These are phyloP conservation scores for Aspergillus sparsus DNA, from an alignment of 495 filamentous ascomycete species.

Conservation along the genomic window DNA sequence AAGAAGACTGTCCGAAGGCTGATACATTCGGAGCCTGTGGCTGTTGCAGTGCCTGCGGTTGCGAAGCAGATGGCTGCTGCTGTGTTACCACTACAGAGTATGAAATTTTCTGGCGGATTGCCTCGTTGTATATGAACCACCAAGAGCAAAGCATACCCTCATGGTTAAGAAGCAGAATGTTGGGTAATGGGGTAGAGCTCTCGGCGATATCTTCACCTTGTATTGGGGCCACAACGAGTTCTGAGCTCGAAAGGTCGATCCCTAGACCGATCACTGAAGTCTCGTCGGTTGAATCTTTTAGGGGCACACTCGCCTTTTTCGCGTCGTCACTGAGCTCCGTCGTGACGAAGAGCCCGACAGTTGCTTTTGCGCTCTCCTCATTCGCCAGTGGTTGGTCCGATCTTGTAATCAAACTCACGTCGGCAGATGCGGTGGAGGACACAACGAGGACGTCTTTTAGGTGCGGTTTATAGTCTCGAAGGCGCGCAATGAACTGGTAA, in stretches of 20 bases:
- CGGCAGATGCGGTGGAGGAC: conserved; percentile 72
- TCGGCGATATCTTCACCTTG: conserved; percentile 72
- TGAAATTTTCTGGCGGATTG: conserved; percentile 68
- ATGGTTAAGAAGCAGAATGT: conserved; percentile 81
- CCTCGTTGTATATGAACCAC: conserved; percentile 90
- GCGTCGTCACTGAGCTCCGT: conserved; percentile 76
- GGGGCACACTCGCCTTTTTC: conserved; percentile 71
- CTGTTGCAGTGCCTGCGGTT: conserved; percentile 28
- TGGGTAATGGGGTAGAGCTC: conserved; percentile 80
- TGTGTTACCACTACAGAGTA: conserved; percentile 65
- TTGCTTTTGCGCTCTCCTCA: conserved; percentile 58
- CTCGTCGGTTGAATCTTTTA: conserved; percentile 69
- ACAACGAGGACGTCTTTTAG: conserved; percentile 79
- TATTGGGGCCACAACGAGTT: conserved; percentile 77
- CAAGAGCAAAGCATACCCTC: conserved; percentile 82
- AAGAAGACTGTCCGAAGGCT: conserved; percentile 44
- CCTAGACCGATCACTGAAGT: conserved; percentile 80
- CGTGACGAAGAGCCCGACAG: conserved; percentile 67
- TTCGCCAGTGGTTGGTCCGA: conserved; percentile 65
- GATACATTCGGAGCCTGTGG: conserved; percentile 33
- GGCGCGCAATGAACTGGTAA: conserved; percentile 71
- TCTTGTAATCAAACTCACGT: conserved; percentile 75
- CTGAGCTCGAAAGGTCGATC: conserved; percentile 78
- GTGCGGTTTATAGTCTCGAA: conserved; percentile 76
- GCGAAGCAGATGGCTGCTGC: conserved; percentile 25